These are phyloP conservation scores for Aspergillus pseudoglaucus DNA, from an alignment of 2,329 filamentous ascomycete genomes.

Conservation along the genomic window DNA sequence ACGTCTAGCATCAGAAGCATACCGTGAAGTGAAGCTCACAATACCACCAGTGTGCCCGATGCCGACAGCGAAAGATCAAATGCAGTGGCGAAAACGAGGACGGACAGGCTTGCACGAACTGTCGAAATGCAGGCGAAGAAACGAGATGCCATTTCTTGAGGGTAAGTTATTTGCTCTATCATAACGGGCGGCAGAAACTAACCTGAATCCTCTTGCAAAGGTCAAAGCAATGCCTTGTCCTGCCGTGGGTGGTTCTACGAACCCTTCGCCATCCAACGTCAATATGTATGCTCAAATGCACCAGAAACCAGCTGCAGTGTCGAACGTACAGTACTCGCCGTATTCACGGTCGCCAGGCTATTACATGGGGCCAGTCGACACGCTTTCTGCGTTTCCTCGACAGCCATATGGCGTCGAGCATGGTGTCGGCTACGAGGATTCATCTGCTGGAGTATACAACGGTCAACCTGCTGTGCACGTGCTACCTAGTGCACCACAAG, in stretches of 20 bases:
- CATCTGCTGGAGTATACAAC: conserved; percentile 24
- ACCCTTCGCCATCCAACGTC: conserved; percentile 13
- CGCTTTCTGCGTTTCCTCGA: conserved; percentile 17
- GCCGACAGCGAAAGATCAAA: conserved; percentile 87
- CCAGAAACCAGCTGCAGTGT: conserved; percentile 9
- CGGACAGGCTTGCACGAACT: conserved; percentile 75
- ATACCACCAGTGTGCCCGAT: conserved; percentile 66
- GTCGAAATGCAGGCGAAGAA: conserved; percentile 60
- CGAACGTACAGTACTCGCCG: conserved; percentile 12
- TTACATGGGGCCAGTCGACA: conserved; percentile 17
- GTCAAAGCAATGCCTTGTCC: conserved; percentile 32
- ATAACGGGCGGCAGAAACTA: neutral
- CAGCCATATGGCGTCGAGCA: conserved; percentile 16
- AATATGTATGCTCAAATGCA: conserved; percentile 14
- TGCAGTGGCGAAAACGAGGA: conserved; percentile 80
- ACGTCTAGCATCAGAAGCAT: neutral
- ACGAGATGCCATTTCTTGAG: conserved; percentile 69
- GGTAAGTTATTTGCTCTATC: conserved; percentile 42
- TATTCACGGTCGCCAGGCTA: conserved; percentile 19
- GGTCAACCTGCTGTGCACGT: conserved; percentile 30
- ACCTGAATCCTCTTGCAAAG: conserved; percentile 10
- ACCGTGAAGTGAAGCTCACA: no score
- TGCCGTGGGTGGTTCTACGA: conserved; percentile 9
- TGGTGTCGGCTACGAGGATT: conserved; percentile 28
- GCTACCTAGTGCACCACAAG: conserved; percentile 27